Evolutionary conservation across 805 yeast genomes (phyloP).

Genomic region (Metschnikowia lachancei): DNA sequence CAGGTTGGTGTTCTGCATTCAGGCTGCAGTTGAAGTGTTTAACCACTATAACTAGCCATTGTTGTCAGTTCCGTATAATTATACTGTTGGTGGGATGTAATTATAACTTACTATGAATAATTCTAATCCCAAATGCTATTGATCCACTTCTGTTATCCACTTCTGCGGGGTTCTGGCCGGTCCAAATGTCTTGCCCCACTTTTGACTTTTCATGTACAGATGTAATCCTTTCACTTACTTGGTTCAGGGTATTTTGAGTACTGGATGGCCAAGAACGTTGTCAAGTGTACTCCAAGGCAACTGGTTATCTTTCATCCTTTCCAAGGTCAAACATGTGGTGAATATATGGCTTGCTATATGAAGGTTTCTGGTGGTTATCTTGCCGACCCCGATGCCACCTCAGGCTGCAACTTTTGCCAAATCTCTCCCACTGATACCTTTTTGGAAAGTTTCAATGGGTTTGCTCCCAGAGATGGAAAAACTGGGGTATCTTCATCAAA

Average conservation of each 20-base stretch:
- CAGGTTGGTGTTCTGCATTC: too few relatives aligned
- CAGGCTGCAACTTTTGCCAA: conserved; percentile 61
- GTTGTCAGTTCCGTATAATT: too few relatives aligned
- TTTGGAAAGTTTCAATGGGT: conserved; percentile 43
- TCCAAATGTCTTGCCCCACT: conserved; percentile 65
- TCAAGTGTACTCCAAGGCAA: conserved; percentile 43
- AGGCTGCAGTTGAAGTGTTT: too few relatives aligned
- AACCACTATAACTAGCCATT: too few relatives aligned
- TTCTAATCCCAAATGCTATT: too few relatives aligned
- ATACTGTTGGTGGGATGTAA: too few relatives aligned
- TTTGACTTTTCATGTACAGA: conserved; percentile 84
- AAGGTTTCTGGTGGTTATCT: conserved; percentile 53
- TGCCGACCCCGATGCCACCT: conserved; percentile 51
- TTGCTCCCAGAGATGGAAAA: conserved; percentile 60
- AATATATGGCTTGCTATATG: conserved; percentile 48
- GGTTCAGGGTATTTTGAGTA: conserved; percentile 21
- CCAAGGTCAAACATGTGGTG: conserved; percentile 60
- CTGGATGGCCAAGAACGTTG: conserved; percentile 49
- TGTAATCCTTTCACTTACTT: conserved; percentile 71
- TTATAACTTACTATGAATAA: too few relatives aligned
- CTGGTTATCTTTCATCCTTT: conserved; percentile 40
- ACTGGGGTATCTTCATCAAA: conserved; percentile 54
- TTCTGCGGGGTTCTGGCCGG: conserved; percentile 75
- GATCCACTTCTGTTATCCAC: too few relatives aligned
- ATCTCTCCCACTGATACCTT: conserved; percentile 56